phyloP scores from a whole-genome alignment of 495 filamentous ascomycete genomes.

The Podospora comata region DNA sequence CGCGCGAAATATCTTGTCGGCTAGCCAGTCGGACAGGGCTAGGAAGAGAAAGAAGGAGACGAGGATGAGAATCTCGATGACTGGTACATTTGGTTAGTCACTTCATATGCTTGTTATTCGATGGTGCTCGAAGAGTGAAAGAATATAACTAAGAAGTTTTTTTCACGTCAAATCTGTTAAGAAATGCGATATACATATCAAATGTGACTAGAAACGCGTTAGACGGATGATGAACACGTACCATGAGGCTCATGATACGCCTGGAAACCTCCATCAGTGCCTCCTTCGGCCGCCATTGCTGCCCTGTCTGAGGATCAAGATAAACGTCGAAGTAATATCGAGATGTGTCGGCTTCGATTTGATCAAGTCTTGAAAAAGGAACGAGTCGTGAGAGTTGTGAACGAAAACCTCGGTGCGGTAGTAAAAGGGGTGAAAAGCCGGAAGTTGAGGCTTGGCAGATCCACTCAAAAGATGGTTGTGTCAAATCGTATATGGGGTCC shows the following conservation, averaged over 20 bases:
- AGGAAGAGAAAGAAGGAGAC: constrained; percentile 65
- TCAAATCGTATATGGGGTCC: too few relatives aligned
- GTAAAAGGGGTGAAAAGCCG: not conserved
- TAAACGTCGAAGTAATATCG: not conserved
- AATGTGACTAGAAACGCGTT: not conserved
- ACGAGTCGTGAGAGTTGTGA: not conserved
- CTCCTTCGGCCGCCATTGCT: not conserved
- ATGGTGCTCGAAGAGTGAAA: too few relatives aligned
- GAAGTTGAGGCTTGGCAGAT: not conserved
- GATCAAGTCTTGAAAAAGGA: too few relatives aligned
- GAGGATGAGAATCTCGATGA: constrained; percentile 52
- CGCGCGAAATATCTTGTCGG: constrained; percentile 65
- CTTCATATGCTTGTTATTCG: too few relatives aligned
- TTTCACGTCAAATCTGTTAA: not conserved
- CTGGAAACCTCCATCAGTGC: not conserved
- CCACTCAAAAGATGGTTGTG: not conserved
- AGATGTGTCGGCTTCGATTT: not conserved
- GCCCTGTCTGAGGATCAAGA: not conserved
- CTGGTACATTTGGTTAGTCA: constrained; percentile 7
- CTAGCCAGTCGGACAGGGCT: constrained; percentile 54
- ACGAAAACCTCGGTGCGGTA: not conserved
- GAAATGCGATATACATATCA: not conserved
- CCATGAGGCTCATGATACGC: not conserved
- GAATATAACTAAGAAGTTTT: too few relatives aligned
- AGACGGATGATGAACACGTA: not conserved